A percentile compares a stretch with the other conserved stretches of the same genome.
Conservation (phyloP, 2,329 filamentous ascomycete genomes). For the Botrytis aclada region DNA sequence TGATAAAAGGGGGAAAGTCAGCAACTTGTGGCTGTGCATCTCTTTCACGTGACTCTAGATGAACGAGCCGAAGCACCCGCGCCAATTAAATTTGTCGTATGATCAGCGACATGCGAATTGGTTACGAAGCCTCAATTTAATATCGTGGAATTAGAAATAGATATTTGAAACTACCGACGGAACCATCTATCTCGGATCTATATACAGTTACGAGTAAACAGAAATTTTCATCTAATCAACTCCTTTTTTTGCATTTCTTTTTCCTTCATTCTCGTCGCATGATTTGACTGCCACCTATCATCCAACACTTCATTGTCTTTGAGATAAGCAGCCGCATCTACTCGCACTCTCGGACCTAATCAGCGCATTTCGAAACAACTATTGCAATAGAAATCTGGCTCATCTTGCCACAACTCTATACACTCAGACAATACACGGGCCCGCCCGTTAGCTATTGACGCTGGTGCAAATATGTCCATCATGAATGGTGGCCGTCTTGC, state of each 20-base stretch:
- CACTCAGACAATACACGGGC: neutral
- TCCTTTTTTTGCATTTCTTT: constrained; percentile 7
- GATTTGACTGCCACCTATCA: constrained; percentile 1
- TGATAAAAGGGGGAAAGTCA: neutral
- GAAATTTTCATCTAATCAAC: neutral
- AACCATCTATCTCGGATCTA: neutral
- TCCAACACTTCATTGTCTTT: constrained; percentile 12
- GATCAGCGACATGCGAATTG: constrained; percentile 9
- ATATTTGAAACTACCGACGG: neutral
- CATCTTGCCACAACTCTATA: constrained; percentile 8
- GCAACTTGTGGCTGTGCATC: neutral
- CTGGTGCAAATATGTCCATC: constrained; percentile 4
- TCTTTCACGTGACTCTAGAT: neutral
- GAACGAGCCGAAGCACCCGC: neutral
- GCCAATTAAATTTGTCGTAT: constrained; percentile 13
- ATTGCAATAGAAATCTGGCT: constrained; percentile 1
- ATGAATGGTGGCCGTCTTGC: constrained; percentile 8
- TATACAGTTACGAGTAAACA: neutral
- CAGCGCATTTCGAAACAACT: constrained; percentile 12
- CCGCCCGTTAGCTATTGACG: neutral
- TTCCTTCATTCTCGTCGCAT: constrained; percentile 5
- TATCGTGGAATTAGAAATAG: constrained; percentile 6
- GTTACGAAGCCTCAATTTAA: constrained; percentile 20
- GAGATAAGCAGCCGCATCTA: constrained; percentile 5
- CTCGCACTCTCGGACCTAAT: neutral